Base-by-base conservation (phyloP, 257 asterid species). In the Agastache rugosa region DNA sequence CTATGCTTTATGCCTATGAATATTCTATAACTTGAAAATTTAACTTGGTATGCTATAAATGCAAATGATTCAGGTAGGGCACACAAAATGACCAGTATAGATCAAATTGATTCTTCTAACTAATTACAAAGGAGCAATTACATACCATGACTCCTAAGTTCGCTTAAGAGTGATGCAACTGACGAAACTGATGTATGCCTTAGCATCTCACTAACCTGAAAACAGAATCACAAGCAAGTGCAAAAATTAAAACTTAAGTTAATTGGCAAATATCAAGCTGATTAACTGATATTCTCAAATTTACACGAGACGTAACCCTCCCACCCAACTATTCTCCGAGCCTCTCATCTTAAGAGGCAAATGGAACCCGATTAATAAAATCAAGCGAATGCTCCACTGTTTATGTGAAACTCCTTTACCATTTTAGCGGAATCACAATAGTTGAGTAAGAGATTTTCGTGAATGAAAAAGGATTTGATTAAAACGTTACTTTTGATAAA, bases 61-160 rank as follows among this genome's bases (percentile, higher is more conserved):
- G 60, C 64, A 77, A 11, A 48, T 2, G 14, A 67, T 42, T 27
- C 22, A 14, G 55, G 37, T 31, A 31, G 7, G 37, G 7, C 37
- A 31, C 6, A 31, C 37, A 31, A 31, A 31, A 4, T 31, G 37
- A 5, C 37, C 7, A 31, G 37, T 31, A 31, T 31, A 31, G 7
- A 59, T 51, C 19, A 31, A 72, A 75, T 67, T 37, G 39, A 41
- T 42, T 41, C 44, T 14, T 41, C 53, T 29, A 14, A 42, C 1
- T 29, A 39, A 31, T 34, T 48, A 69, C 59, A 53, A 35, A 9
- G 69, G 64, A 62, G 37, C 3, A 62, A 72, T 34, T 54, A 73
- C 88, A 63, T 89, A 94, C 99, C 96, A 82, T 92, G 91, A 87
- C 90, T 77, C 66, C 97, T 92, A 55, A 94, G 95, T 80, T 84